A percentile compares a stretch with the other conserved stretches of the same genome.
phyloP scores from a whole-genome alignment of 495 filamentous ascomycete genomes.

The Collariella sp. region DNA sequence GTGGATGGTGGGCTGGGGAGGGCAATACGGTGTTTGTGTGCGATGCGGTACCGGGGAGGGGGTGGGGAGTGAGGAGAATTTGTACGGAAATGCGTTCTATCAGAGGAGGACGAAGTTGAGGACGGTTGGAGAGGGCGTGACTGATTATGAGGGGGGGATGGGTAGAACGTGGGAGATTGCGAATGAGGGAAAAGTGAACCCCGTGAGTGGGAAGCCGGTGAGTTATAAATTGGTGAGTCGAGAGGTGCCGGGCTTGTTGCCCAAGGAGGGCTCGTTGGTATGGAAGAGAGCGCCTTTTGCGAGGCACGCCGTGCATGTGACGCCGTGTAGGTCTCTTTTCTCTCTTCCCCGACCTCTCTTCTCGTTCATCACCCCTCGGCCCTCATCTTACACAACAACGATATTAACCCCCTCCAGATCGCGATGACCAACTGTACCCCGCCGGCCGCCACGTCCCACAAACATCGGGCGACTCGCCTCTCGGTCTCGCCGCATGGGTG shows the following conservation, averaged over 20 bases:
- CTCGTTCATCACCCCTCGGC: neutral
- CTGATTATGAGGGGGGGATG: constrained; percentile 73
- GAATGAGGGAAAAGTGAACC: constrained; percentile 76
- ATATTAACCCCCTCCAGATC: constrained; percentile 42
- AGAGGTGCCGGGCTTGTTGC: constrained; percentile 71
- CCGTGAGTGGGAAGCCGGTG: constrained; percentile 77
- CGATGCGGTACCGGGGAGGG: constrained; percentile 63
- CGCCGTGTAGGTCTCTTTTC: constrained; percentile 57
- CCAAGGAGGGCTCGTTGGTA: constrained; percentile 73
- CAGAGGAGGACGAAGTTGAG: constrained; percentile 77
- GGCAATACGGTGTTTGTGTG: constrained; percentile 80
- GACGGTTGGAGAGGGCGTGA: constrained; percentile 61
- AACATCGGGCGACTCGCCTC: constrained; percentile 75
- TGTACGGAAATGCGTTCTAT: constrained; percentile 90
- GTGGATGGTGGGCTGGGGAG: constrained; percentile 82
- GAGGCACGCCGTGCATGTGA: constrained; percentile 84
- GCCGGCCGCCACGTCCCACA: constrained; percentile 92
- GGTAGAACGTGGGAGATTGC: constrained; percentile 86
- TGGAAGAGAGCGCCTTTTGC: constrained; percentile 95
- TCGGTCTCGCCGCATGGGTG: constrained; percentile 78
- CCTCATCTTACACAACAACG: too few relatives aligned
- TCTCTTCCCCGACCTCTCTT: neutral
- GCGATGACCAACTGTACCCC: constrained; percentile 80
- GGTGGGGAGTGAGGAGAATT: constrained; percentile 74
- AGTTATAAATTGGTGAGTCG: constrained; percentile 87